Base-by-base conservation (phyloP, 345 rosid species). In the Salix purpurea region DNA sequence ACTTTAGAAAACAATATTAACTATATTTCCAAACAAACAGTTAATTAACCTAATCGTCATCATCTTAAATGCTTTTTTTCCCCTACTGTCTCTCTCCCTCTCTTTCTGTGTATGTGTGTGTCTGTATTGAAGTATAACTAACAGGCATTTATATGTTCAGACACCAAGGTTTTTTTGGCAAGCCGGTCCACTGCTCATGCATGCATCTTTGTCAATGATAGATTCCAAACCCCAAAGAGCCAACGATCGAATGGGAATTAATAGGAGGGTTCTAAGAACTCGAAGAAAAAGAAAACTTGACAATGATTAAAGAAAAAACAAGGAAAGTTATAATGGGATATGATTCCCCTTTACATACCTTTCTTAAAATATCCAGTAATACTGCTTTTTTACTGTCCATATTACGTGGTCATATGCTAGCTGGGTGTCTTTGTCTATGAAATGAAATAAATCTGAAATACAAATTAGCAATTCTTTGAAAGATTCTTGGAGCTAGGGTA, bases 361-460 rank as follows among this genome's bases (percentile, higher is more conserved):
- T 36, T 65, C 36, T 18, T 30, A 28, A 46, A 46, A 13, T 15
- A 46, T 46, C 0, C 4, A 46, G 18, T 32, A 32, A 36, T 42
- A 18, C 23, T 23, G 37, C 36, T 72, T 58, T 15, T 46, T 40
- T 40, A 10, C 30, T 24, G 61, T 18, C 15, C 14, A 5, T 9
- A 4, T 10, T 2, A 26, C 14, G 36, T 14, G 28, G 19, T n/a
- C 24, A 67, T 7, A 69, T n/a, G 70, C 82, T 68, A 71, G 77
- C 75, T 69, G 80, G 78, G 77, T 74, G 86, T 77, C 80, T 68
- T 72, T 18, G 48, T 85, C 80, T 54, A 28, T 62, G 67, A 54
- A 7, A 26, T 42, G 56, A 54, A 7, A 26, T 42, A 70, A 0
- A 71, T 9, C n/a, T 5, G 50, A 80, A 83, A 70, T 0, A 19